phyloP scores from a whole-genome alignment of 257 asterid genomes.

The Ballota nigra region DNA sequence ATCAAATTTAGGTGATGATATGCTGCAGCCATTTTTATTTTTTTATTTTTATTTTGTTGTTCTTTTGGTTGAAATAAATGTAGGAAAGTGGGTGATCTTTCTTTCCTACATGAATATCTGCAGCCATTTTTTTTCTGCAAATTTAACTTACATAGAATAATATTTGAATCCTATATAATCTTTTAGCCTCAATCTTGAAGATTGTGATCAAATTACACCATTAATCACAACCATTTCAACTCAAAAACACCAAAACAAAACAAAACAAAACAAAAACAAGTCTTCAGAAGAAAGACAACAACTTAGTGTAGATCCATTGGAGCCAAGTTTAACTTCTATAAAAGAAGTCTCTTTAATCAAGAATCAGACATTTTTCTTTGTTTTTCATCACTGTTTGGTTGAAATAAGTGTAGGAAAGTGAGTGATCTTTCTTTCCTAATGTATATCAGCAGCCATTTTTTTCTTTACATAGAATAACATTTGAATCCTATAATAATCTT shows the following conservation, averaged over 20 bases:
- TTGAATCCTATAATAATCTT: background rate
- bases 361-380: no score
- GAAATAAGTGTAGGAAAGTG: slow-evolving; percentile 42
- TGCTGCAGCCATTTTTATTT: no score
- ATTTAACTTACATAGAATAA: background rate
- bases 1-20: no score
- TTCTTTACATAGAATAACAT: background rate
- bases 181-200: background rate
- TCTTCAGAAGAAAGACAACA: slow-evolving; percentile 32
- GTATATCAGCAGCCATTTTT: background rate
- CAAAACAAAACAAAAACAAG: background rate
- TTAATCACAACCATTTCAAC: background rate
- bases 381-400: no score
- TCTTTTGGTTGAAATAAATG: slow-evolving; percentile 40
- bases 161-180: background rate
- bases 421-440: background rate
- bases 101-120: background rate
- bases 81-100: slow-evolving; percentile 22
- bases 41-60: no score
- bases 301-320: no score
- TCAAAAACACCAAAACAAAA: no score
- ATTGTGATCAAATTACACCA: background rate
- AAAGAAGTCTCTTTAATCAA: no score
- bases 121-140: background rate
- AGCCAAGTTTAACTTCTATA: no score